These are phyloP conservation scores for Blastobotrys ciferrii DNA, from an alignment of 1,139 yeast species.

Conservation along the genomic window DNA sequence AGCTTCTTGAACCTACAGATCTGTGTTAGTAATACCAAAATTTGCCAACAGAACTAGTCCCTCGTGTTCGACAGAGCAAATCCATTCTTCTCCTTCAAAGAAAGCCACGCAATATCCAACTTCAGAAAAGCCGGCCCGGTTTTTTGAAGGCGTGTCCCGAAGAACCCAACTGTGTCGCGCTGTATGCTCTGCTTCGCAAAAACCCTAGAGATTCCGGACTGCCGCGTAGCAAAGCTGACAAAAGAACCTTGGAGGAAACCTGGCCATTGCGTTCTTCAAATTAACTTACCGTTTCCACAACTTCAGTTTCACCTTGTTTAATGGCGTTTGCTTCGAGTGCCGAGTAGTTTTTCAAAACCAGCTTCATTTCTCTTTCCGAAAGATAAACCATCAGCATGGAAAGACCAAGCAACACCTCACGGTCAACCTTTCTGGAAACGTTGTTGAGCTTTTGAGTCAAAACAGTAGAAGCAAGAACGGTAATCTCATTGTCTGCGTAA, in stretches of 20 bases:
- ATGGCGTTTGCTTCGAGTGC: slow-evolving; percentile 31
- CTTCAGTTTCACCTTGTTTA: slow-evolving; percentile 22
- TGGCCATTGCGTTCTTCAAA: no score
- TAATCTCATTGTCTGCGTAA: slow-evolving; percentile 71
- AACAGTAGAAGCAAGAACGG: slow-evolving; percentile 79
- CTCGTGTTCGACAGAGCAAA: no score
- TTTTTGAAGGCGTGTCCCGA: no score
- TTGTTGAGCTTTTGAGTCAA: slow-evolving; percentile 73
- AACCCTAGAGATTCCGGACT: no score
- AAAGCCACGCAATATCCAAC: no score
- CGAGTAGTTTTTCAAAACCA: slow-evolving; percentile 47
- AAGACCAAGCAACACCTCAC: slow-evolving; percentile 51
- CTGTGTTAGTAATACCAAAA: background rate
- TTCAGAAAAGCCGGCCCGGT: no score
- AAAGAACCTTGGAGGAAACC: background rate
- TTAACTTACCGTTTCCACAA: slow-evolving; percentile 30
- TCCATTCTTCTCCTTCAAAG: no score
- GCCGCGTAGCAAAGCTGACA: slow-evolving; percentile 41
- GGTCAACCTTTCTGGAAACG: slow-evolving; percentile 41
- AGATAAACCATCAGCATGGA: slow-evolving; percentile 57
- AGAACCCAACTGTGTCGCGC: no score
- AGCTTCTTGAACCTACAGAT: slow-evolving; percentile 20
- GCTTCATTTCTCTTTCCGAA: slow-evolving; percentile 58
- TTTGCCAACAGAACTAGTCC: background rate
- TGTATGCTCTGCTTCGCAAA: no score